phyloP scores from a whole-genome alignment of 1,284 basidiomycete species.

The Moniliophthora roreri region DNA sequence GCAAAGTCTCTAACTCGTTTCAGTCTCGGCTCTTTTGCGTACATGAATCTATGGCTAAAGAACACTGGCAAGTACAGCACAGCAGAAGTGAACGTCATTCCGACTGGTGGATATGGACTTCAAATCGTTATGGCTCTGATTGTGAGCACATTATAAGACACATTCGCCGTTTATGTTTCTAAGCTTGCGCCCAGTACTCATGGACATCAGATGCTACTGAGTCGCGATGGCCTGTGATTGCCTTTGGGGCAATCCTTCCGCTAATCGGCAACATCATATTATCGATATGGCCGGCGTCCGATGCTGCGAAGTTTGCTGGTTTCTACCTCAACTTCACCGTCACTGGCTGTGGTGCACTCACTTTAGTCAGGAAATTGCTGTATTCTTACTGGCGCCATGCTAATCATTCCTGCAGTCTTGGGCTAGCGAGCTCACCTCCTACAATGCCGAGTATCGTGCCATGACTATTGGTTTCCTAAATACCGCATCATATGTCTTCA shows the following conservation, averaged over 20 bases:
- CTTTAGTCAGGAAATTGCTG: conserved; percentile 1
- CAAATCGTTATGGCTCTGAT: conserved; percentile 10
- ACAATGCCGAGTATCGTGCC: conserved; percentile 11
- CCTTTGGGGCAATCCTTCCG: conserved; percentile 7
- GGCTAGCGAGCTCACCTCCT: conserved; percentile 12
- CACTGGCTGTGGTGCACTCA: conserved; percentile 8
- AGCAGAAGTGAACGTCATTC: conserved; percentile 10
- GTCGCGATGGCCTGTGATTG: conserved; percentile 10
- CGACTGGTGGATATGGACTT: conserved; percentile 13
- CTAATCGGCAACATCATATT: conserved; percentile 13
- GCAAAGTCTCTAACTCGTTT: not conserved
- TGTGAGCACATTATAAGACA: not conserved
- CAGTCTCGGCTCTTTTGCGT: conserved; percentile 10
- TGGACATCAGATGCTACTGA: conserved; percentile 8
- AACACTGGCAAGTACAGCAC: conserved; percentile 6
- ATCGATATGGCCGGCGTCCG: conserved; percentile 5
- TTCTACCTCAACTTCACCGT: conserved; percentile 13
- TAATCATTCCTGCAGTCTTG: conserved; percentile 1
- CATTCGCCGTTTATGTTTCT: no score
- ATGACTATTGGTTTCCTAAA: conserved; percentile 14
- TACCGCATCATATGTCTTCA: conserved; percentile 11
- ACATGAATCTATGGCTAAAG: conserved; percentile 16
- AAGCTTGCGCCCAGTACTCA: not conserved
- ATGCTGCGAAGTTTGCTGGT: conserved; percentile 10
- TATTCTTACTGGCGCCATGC: not conserved